Conservation (phyloP, 352 stramenopile species). For the Pythium folliculosum region DNA sequence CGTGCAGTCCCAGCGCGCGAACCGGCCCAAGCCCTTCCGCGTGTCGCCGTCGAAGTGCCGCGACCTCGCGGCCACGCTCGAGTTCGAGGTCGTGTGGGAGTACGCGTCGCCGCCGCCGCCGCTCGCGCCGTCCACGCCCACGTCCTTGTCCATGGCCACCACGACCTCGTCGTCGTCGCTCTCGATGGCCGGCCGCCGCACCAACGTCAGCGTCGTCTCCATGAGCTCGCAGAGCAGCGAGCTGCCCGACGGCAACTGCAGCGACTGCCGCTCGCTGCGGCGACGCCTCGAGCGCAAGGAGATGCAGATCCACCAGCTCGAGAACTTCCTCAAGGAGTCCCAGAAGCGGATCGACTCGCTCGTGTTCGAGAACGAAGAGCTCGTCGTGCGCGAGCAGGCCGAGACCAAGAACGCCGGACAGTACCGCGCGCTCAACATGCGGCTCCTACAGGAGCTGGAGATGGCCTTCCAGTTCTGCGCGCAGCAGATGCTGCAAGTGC, state of each 20-base stretch:
- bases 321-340: slow-evolving; percentile 77
- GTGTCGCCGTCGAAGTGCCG: slow-evolving; percentile 75
- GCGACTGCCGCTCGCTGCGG: slow-evolving; percentile 53
- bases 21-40: slow-evolving; percentile 55
- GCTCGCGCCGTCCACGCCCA: slow-evolving; percentile 34
- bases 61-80: slow-evolving; percentile 67
- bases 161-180: slow-evolving; percentile 34
- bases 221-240: slow-evolving; percentile 66
- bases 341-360: slow-evolving; percentile 76
- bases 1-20: slow-evolving; percentile 50
- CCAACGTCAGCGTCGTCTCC: slow-evolving; percentile 44
- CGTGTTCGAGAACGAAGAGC: slow-evolving; percentile 63
- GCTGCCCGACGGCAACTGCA: slow-evolving; percentile 32
- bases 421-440: slow-evolving; percentile 59
- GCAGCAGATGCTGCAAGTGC: slow-evolving; percentile 48
- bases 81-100: slow-evolving; percentile 81
- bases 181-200: slow-evolving; percentile 44
- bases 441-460: slow-evolving; percentile 75
- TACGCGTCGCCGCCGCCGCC: slow-evolving; percentile 35
- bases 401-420: slow-evolving; percentile 63
- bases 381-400: slow-evolving; percentile 54
- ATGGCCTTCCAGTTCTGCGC: slow-evolving; percentile 70
- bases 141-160: slow-evolving; percentile 36
- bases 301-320: slow-evolving; percentile 73
- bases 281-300: slow-evolving; percentile 72